Evolutionary conservation across 179 eudicot genomes (phyloP).

Genomic region (Pouteria campechiana): DNA sequence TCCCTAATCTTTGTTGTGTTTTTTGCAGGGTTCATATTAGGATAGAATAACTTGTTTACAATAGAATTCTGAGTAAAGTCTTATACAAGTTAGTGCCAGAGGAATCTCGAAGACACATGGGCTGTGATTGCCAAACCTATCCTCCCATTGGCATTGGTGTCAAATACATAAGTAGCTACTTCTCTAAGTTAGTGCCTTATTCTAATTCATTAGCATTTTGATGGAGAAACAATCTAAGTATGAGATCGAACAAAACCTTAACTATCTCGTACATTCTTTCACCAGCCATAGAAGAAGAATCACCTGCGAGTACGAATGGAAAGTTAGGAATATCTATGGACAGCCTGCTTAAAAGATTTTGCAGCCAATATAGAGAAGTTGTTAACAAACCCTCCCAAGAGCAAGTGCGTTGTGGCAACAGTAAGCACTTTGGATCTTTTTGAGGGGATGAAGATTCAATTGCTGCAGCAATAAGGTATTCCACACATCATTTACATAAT

Average conservation of each 20-base stretch:
- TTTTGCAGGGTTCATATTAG: no score
- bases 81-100: no score
- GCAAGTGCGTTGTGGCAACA: constrained; percentile 31
- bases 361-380: neutral
- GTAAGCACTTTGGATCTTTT: constrained; percentile 56
- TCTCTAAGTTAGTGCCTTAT: no score
- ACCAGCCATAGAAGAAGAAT: constrained; percentile 65
- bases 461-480: constrained; percentile 29
- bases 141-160: no score
- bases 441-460: constrained; percentile 87
- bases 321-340: neutral
- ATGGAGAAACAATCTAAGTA: neutral
- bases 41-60: no score
- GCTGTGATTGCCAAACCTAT: no score
- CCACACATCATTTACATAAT: neutral
- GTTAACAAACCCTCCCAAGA: constrained; percentile 34
- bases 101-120: no score
- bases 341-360: neutral
- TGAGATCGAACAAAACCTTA: constrained; percentile 44
- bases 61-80: no score
- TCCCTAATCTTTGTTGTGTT: no score
- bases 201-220: neutral
- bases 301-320: constrained; percentile 27
- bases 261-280: constrained; percentile 76
- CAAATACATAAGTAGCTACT: no score